Evolutionary conservation across 2,329 filamentous ascomycete species (phyloP).

Genomic region (Aspergillus novofumigatus): DNA sequence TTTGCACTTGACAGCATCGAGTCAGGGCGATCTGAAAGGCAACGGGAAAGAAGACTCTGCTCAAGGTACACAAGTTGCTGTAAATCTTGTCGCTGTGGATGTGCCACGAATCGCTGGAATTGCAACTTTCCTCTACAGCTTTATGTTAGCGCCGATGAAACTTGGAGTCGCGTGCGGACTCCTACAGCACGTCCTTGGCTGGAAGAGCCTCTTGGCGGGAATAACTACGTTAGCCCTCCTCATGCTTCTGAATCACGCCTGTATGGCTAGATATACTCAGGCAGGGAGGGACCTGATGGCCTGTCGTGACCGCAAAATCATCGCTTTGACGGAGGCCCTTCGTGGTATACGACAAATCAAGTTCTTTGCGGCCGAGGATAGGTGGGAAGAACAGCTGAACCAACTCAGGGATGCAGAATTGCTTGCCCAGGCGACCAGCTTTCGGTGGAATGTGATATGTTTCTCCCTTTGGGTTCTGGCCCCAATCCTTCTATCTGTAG

Average conservation of each 20-base stretch:
- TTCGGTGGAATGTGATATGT: conserved; percentile 52
- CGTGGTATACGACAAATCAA: conserved; percentile 79
- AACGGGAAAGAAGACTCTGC: conserved; percentile 34
- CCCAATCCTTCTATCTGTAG: conserved; percentile 68
- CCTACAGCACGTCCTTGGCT: conserved; percentile 64
- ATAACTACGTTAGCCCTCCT: conserved; percentile 60
- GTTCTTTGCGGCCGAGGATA: conserved; percentile 68
- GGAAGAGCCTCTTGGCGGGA: conserved; percentile 63
- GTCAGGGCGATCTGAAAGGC: conserved; percentile 17
- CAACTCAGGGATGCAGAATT: conserved; percentile 53
- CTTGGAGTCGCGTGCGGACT: conserved; percentile 62
- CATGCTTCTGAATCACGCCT: conserved; percentile 63
- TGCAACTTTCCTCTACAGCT: conserved; percentile 59
- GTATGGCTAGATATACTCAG: conserved; percentile 60
- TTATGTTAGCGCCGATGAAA: conserved; percentile 60
- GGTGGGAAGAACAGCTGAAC: conserved; percentile 64
- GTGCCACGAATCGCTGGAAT: conserved; percentile 66
- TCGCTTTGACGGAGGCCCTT: conserved; percentile 68
- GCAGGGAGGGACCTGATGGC: conserved; percentile 70
- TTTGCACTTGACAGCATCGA: conserved; percentile 69
- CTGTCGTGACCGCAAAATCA: conserved; percentile 67
- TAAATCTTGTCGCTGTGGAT: conserved; percentile 76
- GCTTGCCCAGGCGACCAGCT: not conserved
- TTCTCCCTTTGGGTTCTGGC: conserved; percentile 69
- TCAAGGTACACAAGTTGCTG: conserved; percentile 40